Evolutionary conservation across 768 basidiomycete genomes (phyloP), one percentile per base, ranked within the genome.

Genomic region (Cantharellus cinnabarinus): DNA sequence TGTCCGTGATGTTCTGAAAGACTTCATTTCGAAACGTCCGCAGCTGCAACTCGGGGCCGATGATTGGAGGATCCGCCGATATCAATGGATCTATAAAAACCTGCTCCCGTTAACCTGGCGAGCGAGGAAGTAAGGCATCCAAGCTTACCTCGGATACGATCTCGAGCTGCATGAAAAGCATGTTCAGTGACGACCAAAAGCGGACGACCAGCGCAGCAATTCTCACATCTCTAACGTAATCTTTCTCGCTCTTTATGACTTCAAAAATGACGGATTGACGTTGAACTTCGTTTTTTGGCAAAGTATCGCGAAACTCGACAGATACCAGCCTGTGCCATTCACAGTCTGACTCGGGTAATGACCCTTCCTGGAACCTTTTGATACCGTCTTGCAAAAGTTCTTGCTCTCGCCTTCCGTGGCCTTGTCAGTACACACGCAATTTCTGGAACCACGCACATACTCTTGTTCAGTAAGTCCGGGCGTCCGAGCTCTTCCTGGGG

Each of bases 231-330:
- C 79, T 70, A 5, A 90, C 83, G 67, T 95, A 97, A 61, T 89
- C 83, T 62, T 81, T 76, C 71, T 99, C 95, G 0, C 84, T 81
- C 68, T 88, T 83, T 69, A 97, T 82, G 34, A 94, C 71, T 67
- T 98, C 93, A 64, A 91, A 93, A 3, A 99, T 76, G 42, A 81
- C 79, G 35, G 81, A 85, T 68, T 97, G 91, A 51, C 91, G 77
- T 60, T 84, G 79, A 29, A 91, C 81, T 67, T 95, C 90, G 56
- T 77, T 69, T 66, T 82, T 79, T 35, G 82, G 80, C 2, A 98
- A 70, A 0, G 80, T 77, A 38, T 83, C 80, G 14, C 77, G 73
- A 0, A 89, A 79, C 64, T 79, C 79, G n/a, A 71, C 65, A 1
- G 89, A 82, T 2, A 93, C 84, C 4, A 90, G 78, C 39, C 76